Evolutionary conservation across 1,284 basidiomycete genomes (phyloP).

Genomic region (Schizophyllum commune): DNA sequence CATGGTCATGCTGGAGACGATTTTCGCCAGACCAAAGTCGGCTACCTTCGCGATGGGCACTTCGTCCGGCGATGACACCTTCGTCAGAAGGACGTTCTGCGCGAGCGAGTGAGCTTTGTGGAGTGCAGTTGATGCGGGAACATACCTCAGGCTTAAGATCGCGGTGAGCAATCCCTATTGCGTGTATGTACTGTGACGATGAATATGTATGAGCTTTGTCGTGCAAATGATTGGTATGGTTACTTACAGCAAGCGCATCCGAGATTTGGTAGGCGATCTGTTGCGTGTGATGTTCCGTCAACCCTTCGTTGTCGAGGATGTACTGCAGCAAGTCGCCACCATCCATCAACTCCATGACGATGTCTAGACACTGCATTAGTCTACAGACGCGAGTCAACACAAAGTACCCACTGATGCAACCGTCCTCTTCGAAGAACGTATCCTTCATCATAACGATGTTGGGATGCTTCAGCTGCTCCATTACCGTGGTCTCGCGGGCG

Average conservation of each 20-base stretch:
- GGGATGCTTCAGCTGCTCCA: slow-evolving; percentile 66
- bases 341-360: slow-evolving; percentile 74
- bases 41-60: slow-evolving; percentile 77
- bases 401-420: slow-evolving; percentile 53
- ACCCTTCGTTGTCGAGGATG: slow-evolving; percentile 51
- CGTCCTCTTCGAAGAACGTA: slow-evolving; percentile 60
- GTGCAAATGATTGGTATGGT: slow-evolving; percentile 4
- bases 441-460: slow-evolving; percentile 82
- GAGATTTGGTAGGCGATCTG: slow-evolving; percentile 72
- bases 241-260: slow-evolving; percentile 55
- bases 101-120: neutral
- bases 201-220: no score
- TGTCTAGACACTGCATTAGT: slow-evolving; percentile 33
- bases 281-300: slow-evolving; percentile 50
- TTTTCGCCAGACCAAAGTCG: slow-evolving; percentile 91
- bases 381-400: slow-evolving; percentile 1
- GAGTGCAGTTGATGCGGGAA: neutral
- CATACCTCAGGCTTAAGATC: slow-evolving; percentile 87
- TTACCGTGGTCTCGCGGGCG: slow-evolving; percentile 74
- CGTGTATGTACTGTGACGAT: slow-evolving; percentile 60
- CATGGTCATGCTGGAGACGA: slow-evolving; percentile 61
- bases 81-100: slow-evolving; percentile 70
- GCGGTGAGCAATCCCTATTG: slow-evolving; percentile 73
- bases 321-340: slow-evolving; percentile 88
- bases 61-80: no score